Conservation (phyloP, 2,329 filamentous ascomycete genomes). For the Lachnellula suecica region DNA sequence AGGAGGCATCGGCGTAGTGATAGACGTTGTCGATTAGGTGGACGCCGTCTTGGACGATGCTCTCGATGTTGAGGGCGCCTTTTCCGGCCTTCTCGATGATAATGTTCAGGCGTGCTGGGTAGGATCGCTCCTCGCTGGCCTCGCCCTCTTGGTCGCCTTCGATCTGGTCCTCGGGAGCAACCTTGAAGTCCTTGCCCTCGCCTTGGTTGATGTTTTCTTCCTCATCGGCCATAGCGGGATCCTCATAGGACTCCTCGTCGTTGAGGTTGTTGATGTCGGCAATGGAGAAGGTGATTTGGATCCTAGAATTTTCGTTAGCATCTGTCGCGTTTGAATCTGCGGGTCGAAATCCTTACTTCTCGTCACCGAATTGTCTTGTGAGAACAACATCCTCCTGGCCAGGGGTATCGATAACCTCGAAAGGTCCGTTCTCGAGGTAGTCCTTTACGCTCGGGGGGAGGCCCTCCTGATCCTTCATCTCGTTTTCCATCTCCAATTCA, state of each 20-base stretch:
- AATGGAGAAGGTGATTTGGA: conserved; percentile 81
- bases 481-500: conserved; percentile 81
- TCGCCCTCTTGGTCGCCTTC: conserved; percentile 59
- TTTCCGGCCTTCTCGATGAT: conserved; percentile 84
- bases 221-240: conserved; percentile 55
- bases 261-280: conserved; percentile 73
- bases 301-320: conserved; percentile 44
- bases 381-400: conserved; percentile 88
- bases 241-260: conserved; percentile 57
- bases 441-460: conserved; percentile 78
- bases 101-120: conserved; percentile 82
- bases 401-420: conserved; percentile 76
- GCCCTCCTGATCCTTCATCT: conserved; percentile 70
- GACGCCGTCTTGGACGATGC: conserved; percentile 79
- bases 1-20: conserved; percentile 76
- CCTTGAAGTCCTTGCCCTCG: conserved; percentile 56
- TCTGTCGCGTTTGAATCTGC: conserved; percentile 18
- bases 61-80: conserved; percentile 84
- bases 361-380: conserved; percentile 78
- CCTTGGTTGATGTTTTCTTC: conserved; percentile 45
- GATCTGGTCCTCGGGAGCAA: conserved; percentile 52
- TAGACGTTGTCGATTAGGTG: conserved; percentile 89
- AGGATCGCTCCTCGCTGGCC: conserved; percentile 55
- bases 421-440: conserved; percentile 83
- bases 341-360: conserved; percentile 64